Evolutionary conservation across 495 filamentous ascomycete genomes (phyloP), one percentile per base, ranked within the genome.

Genomic region (Aspergillus sclerotiicarbonarius): DNA sequence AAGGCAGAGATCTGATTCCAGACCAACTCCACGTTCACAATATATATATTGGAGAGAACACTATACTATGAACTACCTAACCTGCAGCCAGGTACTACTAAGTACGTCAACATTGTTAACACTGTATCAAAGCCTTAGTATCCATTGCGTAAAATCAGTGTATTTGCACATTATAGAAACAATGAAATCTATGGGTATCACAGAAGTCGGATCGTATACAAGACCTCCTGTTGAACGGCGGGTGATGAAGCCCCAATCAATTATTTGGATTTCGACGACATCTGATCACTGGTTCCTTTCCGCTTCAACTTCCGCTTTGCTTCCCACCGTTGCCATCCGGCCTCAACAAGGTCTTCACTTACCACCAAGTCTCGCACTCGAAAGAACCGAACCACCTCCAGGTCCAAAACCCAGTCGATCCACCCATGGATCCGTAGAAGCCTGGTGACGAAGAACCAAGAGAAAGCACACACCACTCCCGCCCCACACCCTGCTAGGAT

Each of bases 311-410:
- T 66, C 58, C 67, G 77, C 70, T 75, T 80, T 45, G 75, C 76
- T 74, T 91, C 86, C 92, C 92, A 98, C 68, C 88, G 86, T 72
- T 89, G 90, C 94, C 94, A 98, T 21, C 94, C 94, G 44, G 91
- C 86, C 73, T 96, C 91, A 18, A 86, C 87, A 62, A 96, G 69
- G 72, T 98, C 95, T 73, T 97, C 92, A 76, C 87, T 86, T 20
- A 96, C 81, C 29, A 96, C 85, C 60, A 98, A 73, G 75, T 98
- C 94, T 53, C 94, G 78, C 21, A 94, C 66, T 57, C 92, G 74
- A 30, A 90, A 71, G 65, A 86, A 77, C 64, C 82, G 77, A 4
- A 84, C 81, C n/a, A 86, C 58, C n/a, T 82, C 80, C 33, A 80
- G 69, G 10, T 95, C 89, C 54, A 96, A 65, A 4, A 69, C 78